phyloP scores from a whole-genome alignment of 192 early-diverging fungal genomes.

The Mortierella claussenii region DNA sequence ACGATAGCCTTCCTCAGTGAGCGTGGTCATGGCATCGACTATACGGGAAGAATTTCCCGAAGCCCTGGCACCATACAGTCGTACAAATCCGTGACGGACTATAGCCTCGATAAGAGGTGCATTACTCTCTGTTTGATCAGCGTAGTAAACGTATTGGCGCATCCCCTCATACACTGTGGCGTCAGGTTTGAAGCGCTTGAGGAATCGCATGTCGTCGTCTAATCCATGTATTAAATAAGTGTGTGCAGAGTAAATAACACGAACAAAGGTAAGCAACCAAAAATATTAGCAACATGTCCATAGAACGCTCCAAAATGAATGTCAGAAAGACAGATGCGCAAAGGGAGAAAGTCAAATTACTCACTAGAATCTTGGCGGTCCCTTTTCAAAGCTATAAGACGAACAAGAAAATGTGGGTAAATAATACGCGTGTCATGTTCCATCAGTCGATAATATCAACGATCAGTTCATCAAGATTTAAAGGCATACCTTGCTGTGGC shows the following conservation, averaged over 20 bases:
- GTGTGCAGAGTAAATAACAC: background rate
- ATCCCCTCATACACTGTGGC: constrained; percentile 15
- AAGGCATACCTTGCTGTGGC: background rate
- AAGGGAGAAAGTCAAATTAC: no score
- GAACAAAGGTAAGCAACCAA: background rate
- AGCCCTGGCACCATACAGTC: constrained; percentile 36
- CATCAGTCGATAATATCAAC: background rate
- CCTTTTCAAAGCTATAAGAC: no score
- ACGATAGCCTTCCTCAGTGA: constrained; percentile 14
- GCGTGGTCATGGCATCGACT: constrained; percentile 18
- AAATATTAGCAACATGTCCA: no score
- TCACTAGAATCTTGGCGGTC: no score
- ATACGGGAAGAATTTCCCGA: constrained; percentile 51
- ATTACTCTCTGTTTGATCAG: constrained; percentile 34
- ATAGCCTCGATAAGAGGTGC: constrained; percentile 37
- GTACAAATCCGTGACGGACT: constrained; percentile 14
- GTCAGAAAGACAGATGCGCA: no score
- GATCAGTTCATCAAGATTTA: background rate
- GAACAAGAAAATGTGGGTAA: no score
- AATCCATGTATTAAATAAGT: background rate
- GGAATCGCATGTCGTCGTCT: background rate
- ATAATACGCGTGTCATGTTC: no score
- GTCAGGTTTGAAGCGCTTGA: constrained; percentile 25
- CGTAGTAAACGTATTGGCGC: constrained; percentile 28
- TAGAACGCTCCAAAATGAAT: no score